phyloP scores from a whole-genome alignment of 345 rosid genomes.

The Dipteronia dyeriana region DNA sequence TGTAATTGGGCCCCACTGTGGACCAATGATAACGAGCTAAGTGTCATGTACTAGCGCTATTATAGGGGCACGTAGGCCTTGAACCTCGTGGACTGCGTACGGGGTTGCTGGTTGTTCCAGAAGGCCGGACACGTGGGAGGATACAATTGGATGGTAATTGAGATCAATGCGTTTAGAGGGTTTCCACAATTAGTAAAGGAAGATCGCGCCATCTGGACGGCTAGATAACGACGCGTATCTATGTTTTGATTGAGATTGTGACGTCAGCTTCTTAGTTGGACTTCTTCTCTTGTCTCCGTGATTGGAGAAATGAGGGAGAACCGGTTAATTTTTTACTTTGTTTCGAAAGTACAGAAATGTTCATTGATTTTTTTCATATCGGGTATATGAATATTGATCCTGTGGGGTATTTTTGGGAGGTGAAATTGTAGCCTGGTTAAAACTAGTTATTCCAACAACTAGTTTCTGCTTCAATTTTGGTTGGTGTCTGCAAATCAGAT shows the following conservation, averaged over 20 bases:
- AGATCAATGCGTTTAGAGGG: background rate
- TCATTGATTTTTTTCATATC: background rate
- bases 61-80: constrained; percentile 31
- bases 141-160: constrained; percentile 1
- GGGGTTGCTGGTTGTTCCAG: constrained; percentile 24
- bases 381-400: background rate
- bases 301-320: constrained; percentile 19
- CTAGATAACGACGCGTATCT: constrained; percentile 23
- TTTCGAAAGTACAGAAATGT: background rate
- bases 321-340: background rate
- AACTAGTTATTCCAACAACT: background rate
- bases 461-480: background rate
- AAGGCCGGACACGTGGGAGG: constrained; percentile 37
- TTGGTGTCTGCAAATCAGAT: background rate
- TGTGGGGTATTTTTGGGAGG: background rate
- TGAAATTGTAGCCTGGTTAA: background rate
- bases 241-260: constrained; percentile 9
- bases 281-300: constrained; percentile 24
- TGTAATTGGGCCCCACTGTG: constrained; percentile 22
- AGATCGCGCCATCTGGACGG: constrained; percentile 38
- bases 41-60: constrained; percentile 23
- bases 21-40: constrained; percentile 24
- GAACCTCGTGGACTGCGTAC: constrained; percentile 19
- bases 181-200: constrained; percentile 22
- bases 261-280: background rate